Evolutionary conservation across 768 basidiomycete species (phyloP).

Genomic region (Dendrothele bispora): DNA sequence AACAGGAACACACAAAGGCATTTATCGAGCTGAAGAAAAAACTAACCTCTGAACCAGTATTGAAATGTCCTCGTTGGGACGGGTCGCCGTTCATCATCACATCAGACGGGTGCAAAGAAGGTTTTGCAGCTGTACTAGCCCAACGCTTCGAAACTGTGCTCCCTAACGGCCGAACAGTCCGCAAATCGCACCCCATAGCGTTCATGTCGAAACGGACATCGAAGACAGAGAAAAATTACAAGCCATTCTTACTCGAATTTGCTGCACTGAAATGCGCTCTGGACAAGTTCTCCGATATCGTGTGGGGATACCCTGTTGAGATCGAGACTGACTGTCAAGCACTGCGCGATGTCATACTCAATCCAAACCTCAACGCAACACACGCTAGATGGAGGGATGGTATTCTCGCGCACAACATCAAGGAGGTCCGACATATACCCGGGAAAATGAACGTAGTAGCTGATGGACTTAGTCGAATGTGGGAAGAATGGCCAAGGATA

Average conservation of each 20-base stretch:
- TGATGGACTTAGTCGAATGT: slow-evolving; percentile 22
- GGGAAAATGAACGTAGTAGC: slow-evolving; percentile 19
- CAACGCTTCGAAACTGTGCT: slow-evolving; percentile 19
- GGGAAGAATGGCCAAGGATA: not conserved
- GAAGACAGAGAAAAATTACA: too few species aligned
- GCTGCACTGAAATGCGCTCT: too few species aligned
- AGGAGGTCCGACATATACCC: slow-evolving; percentile 18
- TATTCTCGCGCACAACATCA: slow-evolving; percentile 20
- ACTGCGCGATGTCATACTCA: slow-evolving; percentile 21
- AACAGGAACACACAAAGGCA: slow-evolving; percentile 14
- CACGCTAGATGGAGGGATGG: slow-evolving; percentile 29
- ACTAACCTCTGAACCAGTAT: slow-evolving; percentile 19
- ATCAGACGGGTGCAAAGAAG: slow-evolving; percentile 28
- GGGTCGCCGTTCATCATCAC: slow-evolving; percentile 31
- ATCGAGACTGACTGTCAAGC: too few species aligned
- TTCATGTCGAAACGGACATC: slow-evolving; percentile 32
- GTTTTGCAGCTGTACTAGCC: slow-evolving; percentile 29
- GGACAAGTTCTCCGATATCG: slow-evolving; percentile 20
- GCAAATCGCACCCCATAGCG: slow-evolving; percentile 22
- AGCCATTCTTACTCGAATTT: too few species aligned
- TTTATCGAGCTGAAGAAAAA: slow-evolving; percentile 24
- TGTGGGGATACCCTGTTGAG: slow-evolving; percentile 25
- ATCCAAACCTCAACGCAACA: slow-evolving; percentile 16
- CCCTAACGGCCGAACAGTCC: slow-evolving; percentile 17
- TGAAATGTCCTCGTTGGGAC: slow-evolving; percentile 29